These are phyloP conservation scores for Suhomyces canberraensis DNA, from an alignment of 805 yeast genomes.

Conservation along the genomic window DNA sequence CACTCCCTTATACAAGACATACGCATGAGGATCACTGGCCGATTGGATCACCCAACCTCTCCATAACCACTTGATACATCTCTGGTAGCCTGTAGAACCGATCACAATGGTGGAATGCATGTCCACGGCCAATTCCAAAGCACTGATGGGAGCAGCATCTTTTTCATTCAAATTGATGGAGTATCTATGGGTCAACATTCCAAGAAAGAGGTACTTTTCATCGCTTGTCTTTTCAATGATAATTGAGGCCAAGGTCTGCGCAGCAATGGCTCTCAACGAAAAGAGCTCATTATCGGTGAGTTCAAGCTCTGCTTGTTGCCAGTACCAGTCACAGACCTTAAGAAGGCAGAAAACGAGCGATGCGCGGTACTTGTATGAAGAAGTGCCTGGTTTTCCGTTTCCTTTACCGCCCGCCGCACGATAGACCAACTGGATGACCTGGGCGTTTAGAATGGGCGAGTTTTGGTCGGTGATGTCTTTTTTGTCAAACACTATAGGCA, in stretches of 20 bases:
- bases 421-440: constrained; percentile 57
- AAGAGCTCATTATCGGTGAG: constrained; percentile 67
- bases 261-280: constrained; percentile 59
- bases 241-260: constrained; percentile 67
- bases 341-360: constrained; percentile 66
- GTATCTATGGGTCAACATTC: constrained; percentile 75
- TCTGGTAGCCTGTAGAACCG: constrained; percentile 77
- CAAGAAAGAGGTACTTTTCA: constrained; percentile 63
- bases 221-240: constrained; percentile 62
- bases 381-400: constrained; percentile 49
- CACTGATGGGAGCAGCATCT: constrained; percentile 66
- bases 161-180: constrained; percentile 58
- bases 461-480: constrained; percentile 50
- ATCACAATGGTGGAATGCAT: constrained; percentile 76
- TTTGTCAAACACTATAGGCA: constrained; percentile 62
- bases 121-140: constrained; percentile 82
- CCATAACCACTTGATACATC: constrained; percentile 90
- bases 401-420: constrained; percentile 83
- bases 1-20: constrained; percentile 60
- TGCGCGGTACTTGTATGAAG: constrained; percentile 63
- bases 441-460: constrained; percentile 56
- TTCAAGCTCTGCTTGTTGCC: constrained; percentile 54
- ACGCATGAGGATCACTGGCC: constrained; percentile 63
- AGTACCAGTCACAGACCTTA: constrained; percentile 78
- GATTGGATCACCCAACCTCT: constrained; percentile 88